Evolutionary conservation across 2,329 filamentous ascomycete genomes (phyloP), one percentile per base, ranked within the genome.

Genomic region (Trichophyton rubrum): DNA sequence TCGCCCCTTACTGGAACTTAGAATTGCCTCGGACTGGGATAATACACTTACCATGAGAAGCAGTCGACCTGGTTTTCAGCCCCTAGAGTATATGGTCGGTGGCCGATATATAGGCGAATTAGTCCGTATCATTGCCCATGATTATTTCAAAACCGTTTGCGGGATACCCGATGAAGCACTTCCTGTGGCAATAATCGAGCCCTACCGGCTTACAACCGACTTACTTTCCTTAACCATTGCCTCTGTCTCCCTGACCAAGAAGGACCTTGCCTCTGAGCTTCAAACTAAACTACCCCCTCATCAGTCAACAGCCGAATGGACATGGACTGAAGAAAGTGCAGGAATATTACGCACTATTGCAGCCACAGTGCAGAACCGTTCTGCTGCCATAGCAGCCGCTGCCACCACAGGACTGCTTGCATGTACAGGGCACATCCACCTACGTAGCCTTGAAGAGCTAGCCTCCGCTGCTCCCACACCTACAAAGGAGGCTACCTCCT

Each of bases 81-180:
- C 87, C 0, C 78, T 90, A 22, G 88, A 91, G 69, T 90, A 90
- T 72, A 88, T 90, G 84, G 87, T 86, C 1, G 82, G 86, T 1
- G 87, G 87, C 1, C 77, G 86, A 20, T 89, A 89, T 69, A 76
- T 89, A 3, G 87, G 87, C 55, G 87, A 90, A 70, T 80, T 90
- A 3, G 85, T 85, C 6, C 82, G 87, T 15, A 78, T 89, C 57
- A 82, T 87, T 62, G 77, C 87, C 56, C 68, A 84, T 24, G 83
- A 88, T 66, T 84, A 85, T 67, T 73, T 86, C 67, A 76, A 74
- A n/a, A 71, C 63, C 3, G 69, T 72, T 3, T 67, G 79, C 3
- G 70, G 71, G 1, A 65, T 80, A 5, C 58, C 73, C 1, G 58
- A 64, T 11, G 73, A 74, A 2, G 68, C 70, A 0, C 66, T 89